phyloP scores from a whole-genome alignment of 768 basidiomycete genomes.

The Mycena maculata region DNA sequence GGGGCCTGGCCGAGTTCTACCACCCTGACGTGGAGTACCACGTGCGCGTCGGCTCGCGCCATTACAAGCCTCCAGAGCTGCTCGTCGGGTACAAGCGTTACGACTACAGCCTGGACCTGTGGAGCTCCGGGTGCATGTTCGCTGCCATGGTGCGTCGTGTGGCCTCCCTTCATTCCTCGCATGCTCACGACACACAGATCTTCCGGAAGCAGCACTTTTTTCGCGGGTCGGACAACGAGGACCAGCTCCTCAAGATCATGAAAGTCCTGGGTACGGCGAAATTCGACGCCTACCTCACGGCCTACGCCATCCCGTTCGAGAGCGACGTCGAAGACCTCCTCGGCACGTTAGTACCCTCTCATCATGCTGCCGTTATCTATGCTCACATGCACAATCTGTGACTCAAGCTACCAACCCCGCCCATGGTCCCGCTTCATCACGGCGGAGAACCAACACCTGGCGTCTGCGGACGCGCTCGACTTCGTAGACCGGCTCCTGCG shows the following conservation, averaged over 20 bases:
- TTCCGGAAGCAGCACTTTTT: slow-evolving; percentile 83
- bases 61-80: slow-evolving; percentile 78
- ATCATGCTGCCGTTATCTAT: slow-evolving; percentile 44
- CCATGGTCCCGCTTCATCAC: slow-evolving; percentile 96
- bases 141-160: slow-evolving; percentile 69
- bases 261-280: slow-evolving; percentile 74
- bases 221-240: slow-evolving; percentile 77
- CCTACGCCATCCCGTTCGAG: slow-evolving; percentile 75
- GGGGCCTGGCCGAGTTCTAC: slow-evolving; percentile 84
- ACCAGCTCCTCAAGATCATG: slow-evolving; percentile 78
- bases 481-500: slow-evolving; percentile 94
- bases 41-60: slow-evolving; percentile 66
- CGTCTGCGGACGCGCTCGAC: slow-evolving; percentile 95
- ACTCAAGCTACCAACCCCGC: slow-evolving; percentile 83
- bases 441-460: slow-evolving; percentile 93
- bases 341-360: slow-evolving; percentile 56
- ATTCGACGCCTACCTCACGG: slow-evolving; percentile 67
- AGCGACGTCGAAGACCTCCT: slow-evolving; percentile 69
- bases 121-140: slow-evolving; percentile 83
- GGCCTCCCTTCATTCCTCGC: slow-evolving; percentile 6
- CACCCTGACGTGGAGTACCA: slow-evolving; percentile 78
- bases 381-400: background rate
- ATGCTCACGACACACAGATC: slow-evolving; percentile 53
- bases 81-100: slow-evolving; percentile 79
- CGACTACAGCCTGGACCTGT: slow-evolving; percentile 79